Evolutionary conservation across 345 rosid species (phyloP), one percentile per base, ranked within the genome.

Genomic region (Gossypium ekmanianum): DNA sequence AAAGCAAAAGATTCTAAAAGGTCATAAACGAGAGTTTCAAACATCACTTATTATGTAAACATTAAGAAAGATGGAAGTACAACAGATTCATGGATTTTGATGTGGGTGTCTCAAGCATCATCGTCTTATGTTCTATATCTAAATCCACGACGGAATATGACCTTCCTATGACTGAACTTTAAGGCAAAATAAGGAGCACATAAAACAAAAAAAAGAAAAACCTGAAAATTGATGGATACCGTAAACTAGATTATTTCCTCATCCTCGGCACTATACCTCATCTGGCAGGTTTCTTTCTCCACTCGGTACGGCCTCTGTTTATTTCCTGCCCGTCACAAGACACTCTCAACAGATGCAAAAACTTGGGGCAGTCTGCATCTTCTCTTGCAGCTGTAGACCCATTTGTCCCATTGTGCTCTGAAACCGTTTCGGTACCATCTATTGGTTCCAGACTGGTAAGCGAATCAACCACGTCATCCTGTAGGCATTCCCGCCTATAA

Each of bases 401-500:
- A 44, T 94, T 92, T 20, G 84, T 81, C 79, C 84, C 87, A 0
- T 76, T 64, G 27, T 78, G 80, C 78, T 75, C 80, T 9, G 81
- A 44, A 70, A 77, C 72, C 6, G 74, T 55, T 74, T 83, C 84
- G 0, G 77, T 50, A 47, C 51, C 77, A 41, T 86, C 78, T 1
- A 61, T 11, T 16, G 43, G 65, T 75, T 91, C 92, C 12, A 72
- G 58, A 48, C 92, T 86, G 22, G 92, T 88, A 63, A 92, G 88
- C 43, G 98, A 92, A 87, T 94, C 95, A 5, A 95, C 99, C 3
- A 89, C 66, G 71, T 95, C 97, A n/a, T 90, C 85, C 52, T 83
- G 98, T 61, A 91, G 97, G 84, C 98, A 93, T 81, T 95, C 99
- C 64, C 96, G 83, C 79, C 98, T 83, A 86, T 91, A 95, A 64